Conservation (phyloP, 2,329 filamentous ascomycete species). For the Microsporum ferrugineum region DNA sequence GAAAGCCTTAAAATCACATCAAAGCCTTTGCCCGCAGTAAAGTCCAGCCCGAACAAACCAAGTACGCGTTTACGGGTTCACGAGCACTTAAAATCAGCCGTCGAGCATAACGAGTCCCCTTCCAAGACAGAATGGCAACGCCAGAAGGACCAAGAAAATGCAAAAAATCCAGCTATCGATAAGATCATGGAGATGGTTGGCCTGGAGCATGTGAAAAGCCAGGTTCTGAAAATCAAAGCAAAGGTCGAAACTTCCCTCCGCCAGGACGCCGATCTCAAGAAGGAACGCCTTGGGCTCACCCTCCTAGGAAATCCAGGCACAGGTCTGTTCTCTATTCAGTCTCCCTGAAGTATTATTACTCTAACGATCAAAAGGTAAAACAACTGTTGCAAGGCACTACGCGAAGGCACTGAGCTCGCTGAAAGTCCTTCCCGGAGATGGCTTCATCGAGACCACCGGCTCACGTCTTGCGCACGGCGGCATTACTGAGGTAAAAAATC, state of each 20-base stretch:
- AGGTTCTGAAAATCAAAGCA: slow-evolving; percentile 52
- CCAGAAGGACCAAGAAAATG: slow-evolving; percentile 45
- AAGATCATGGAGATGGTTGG: slow-evolving; percentile 59
- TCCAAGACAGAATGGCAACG: slow-evolving; percentile 47
- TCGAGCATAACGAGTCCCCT: slow-evolving; percentile 16
- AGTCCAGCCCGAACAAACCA: background rate
- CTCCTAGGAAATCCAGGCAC: slow-evolving; percentile 67
- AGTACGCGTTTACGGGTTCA: slow-evolving; percentile 8
- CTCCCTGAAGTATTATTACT: slow-evolving; percentile 7
- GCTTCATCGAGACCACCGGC: slow-evolving; percentile 57
- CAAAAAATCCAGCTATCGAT: slow-evolving; percentile 47
- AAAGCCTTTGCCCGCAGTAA: background rate
- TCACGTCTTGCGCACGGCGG: slow-evolving; percentile 54
- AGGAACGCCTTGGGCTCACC: slow-evolving; percentile 51
- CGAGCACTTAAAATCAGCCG: slow-evolving; percentile 11
- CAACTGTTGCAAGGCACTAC: slow-evolving; percentile 62
- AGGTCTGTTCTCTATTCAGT: slow-evolving; percentile 33
- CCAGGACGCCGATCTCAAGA: slow-evolving; percentile 44
- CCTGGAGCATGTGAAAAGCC: slow-evolving; percentile 55
- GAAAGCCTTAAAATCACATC: background rate
- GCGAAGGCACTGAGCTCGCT: slow-evolving; percentile 53
- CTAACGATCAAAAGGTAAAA: slow-evolving; percentile 45
- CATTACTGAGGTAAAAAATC: slow-evolving; percentile 45
- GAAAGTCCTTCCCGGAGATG: slow-evolving; percentile 49
- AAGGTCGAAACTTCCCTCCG: slow-evolving; percentile 50